These are phyloP conservation scores for Moesziomyces sp. DNA, from an alignment of 1,284 basidiomycete genomes.

Conservation along the genomic window DNA sequence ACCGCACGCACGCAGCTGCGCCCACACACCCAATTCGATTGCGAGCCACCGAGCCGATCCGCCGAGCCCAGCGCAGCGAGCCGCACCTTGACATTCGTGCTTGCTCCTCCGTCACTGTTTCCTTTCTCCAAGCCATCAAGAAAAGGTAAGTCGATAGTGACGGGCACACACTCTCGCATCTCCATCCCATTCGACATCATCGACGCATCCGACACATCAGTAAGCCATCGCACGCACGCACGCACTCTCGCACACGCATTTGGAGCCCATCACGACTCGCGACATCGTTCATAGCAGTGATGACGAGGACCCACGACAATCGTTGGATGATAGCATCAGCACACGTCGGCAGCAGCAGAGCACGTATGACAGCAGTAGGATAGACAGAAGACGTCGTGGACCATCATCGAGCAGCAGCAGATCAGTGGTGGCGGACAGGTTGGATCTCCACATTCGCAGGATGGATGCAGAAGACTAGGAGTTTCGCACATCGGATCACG, in stretches of 20 bases:
- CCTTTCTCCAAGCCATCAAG: conserved; percentile 51
- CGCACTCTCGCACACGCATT: not conserved
- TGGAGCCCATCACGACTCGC: not conserved
- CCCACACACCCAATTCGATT: too few relatives aligned
- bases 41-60: not conserved
- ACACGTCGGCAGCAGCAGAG: too few relatives aligned
- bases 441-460: too few relatives aligned
- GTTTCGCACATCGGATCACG: too few relatives aligned
- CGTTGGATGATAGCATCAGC: too few relatives aligned
- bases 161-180: conserved; percentile 10
- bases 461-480: too few relatives aligned
- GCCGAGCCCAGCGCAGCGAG: conserved; percentile 3
- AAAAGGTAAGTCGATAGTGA: conserved; percentile 44
- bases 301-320: not conserved
- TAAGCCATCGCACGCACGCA: conserved; percentile 5
- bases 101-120: conserved; percentile 23
- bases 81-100: conserved; percentile 26
- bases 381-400: too few relatives aligned
- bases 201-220: conserved; percentile 1
- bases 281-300: not conserved
- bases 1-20: not conserved
- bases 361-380: too few relatives aligned
- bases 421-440: too few relatives aligned
- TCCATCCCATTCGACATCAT: conserved; percentile 11
- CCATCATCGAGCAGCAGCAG: too few relatives aligned